A percentile compares a stretch with the other conserved stretches of the same genome.
These are phyloP conservation scores for Claviceps sorghi DNA, from an alignment of 2,329 filamentous ascomycete species.

Conservation along the genomic window DNA sequence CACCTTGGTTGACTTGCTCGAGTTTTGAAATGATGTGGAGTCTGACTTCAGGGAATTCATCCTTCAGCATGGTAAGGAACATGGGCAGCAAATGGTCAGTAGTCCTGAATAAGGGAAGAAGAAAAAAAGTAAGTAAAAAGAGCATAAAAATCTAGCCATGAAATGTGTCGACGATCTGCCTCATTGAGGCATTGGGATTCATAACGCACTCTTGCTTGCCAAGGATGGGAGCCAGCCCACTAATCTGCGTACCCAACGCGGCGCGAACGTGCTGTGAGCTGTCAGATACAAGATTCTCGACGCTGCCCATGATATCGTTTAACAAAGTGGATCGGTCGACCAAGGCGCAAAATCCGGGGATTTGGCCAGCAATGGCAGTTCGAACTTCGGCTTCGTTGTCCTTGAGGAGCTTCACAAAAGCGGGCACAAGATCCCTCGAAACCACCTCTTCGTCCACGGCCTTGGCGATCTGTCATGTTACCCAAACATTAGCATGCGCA, in stretches of 20 bases:
- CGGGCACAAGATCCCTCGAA: slow-evolving; percentile 80
- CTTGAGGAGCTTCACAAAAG: slow-evolving; percentile 94
- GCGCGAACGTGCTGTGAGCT: slow-evolving; percentile 93
- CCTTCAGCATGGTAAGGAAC: slow-evolving; percentile 99
- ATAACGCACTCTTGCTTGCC: slow-evolving; percentile 82
- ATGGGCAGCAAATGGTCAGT: slow-evolving; percentile 94
- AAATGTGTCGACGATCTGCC: not conserved
- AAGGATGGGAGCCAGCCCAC: slow-evolving; percentile 86
- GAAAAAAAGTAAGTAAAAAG: not conserved
- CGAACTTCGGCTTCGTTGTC: slow-evolving; percentile 96
- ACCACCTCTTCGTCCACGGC: slow-evolving; percentile 96
- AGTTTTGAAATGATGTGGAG: slow-evolving; percentile 99
- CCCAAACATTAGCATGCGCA: not conserved
- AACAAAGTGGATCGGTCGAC: slow-evolving; percentile 79
- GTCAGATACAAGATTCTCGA: slow-evolving; percentile 93
- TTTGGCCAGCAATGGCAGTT: slow-evolving; percentile 92
- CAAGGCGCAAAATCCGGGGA: slow-evolving; percentile 87
- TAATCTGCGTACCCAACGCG: slow-evolving; percentile 90
- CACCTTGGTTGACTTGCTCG: slow-evolving; percentile 86
- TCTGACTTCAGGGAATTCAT: slow-evolving; percentile 94
- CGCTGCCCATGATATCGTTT: slow-evolving; percentile 89
- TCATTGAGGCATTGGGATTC: not conserved
- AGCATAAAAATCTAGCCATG: not conserved
- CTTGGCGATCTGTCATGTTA: slow-evolving; percentile 64
- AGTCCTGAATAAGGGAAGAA: slow-evolving; percentile 44